Base-by-base conservation (phyloP, 169 alveolate species). In the Eimeria praecox region DNA sequence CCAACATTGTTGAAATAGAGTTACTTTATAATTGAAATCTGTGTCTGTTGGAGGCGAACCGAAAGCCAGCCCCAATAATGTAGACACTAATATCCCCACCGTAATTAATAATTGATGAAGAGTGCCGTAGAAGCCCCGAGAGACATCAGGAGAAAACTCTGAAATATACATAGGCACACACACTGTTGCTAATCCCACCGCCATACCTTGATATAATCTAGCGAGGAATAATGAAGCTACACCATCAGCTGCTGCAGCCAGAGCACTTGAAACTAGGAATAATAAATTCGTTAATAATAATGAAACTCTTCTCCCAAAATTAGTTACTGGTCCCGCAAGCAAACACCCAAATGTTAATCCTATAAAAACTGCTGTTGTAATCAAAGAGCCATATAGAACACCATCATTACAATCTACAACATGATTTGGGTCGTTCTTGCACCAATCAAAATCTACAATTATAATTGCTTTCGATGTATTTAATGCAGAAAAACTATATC, bases 161-260 rank as follows among this genome's bases (percentile, higher is more conserved):
- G 98, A 96, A 35, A 98, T 87, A 95, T 95, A 98, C 97, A 97
- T 95, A 14, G 99, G 99, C 16, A 96, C 98, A 52, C 97, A 78
- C 3, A 97, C 98, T 4, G 99, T 97, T 20, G 95, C 95, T 49
- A 97, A 66, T 0, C 99, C 99, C 66, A 98, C 97, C 22, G 98
- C 98, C 69, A 97, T 90, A 9, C 99, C 99, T 20, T 97, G 96
- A 24, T 97, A 87, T 22, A 98, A 54, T 16, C 99, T 97, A 6
- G 98, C 98, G 42, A 97, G 46, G 71, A 98, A 92, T 20, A 98
- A 94, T 30, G 97, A 92, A n/a, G 92, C 83, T 38, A 94, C 75
- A 0, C 95, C 95, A 30, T 89, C 96, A 6, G 97, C 96, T 33
- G 77, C 82, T 30, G 92, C 95, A 0, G 97, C 90, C 38, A 88